phyloP scores from a whole-genome alignment of 2,329 filamentous ascomycete genomes.

The Fusarium hainanense region DNA sequence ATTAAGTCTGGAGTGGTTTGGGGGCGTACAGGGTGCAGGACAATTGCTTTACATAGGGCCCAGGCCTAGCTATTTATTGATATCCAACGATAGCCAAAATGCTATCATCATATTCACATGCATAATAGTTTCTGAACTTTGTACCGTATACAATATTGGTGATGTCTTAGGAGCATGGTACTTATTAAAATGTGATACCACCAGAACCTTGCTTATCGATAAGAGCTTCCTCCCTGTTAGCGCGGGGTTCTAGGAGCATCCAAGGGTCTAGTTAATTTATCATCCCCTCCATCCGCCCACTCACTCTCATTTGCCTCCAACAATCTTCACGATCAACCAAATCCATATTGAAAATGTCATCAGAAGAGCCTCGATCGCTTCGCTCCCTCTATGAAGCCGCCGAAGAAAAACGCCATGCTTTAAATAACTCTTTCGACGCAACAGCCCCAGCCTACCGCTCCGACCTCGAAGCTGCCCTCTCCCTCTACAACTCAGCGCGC shows the following conservation, averaged over 20 bases:
- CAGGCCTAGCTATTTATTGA: constrained; percentile 18
- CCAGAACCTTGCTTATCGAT: constrained; percentile 36
- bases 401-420: constrained; percentile 61
- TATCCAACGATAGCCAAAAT: constrained; percentile 15
- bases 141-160: neutral
- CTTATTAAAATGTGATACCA: neutral
- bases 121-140: neutral
- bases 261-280: constrained; percentile 41
- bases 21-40: constrained; percentile 31
- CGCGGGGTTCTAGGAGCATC: constrained; percentile 37
- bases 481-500: constrained; percentile 78
- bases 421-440: constrained; percentile 74
- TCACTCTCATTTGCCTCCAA: neutral
- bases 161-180: neutral
- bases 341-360: constrained; percentile 44
- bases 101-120: constrained; percentile 3
- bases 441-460: constrained; percentile 74
- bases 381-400: constrained; percentile 62
- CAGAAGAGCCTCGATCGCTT: constrained; percentile 61
- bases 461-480: constrained; percentile 73
- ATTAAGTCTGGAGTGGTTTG: constrained; percentile 18
- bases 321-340: constrained; percentile 1
- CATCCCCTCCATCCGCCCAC: constrained; percentile 17
- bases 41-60: constrained; percentile 21
- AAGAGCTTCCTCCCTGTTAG: constrained; percentile 27